Evolutionary conservation across 2,329 filamentous ascomycete genomes (phyloP).

Genomic region (Myotisia sp.): DNA sequence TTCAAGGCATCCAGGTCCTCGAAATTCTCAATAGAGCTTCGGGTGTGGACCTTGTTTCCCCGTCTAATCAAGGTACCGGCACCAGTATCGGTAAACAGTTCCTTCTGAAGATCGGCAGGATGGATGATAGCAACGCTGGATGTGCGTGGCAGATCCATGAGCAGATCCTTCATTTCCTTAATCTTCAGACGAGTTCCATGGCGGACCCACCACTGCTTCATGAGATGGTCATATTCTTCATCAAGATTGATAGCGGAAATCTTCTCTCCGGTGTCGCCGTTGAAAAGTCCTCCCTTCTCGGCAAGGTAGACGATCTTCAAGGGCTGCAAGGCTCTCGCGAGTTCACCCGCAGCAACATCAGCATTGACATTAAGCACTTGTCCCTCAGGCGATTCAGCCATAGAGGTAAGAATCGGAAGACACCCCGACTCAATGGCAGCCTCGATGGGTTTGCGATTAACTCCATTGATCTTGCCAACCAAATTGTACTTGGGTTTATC

Average conservation of each 20-base stretch:
- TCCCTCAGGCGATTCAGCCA: constrained; percentile 85
- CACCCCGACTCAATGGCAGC: constrained; percentile 81
- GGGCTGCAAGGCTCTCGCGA: constrained; percentile 76
- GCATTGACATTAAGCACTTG: constrained; percentile 96
- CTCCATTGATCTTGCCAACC: constrained; percentile 86
- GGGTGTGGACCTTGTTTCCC: constrained; percentile 74
- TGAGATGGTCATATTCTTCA: constrained; percentile 84
- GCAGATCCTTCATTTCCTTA: constrained; percentile 86
- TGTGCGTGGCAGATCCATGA: constrained; percentile 75
- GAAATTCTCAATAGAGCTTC: constrained; percentile 58
- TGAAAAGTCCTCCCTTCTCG: constrained; percentile 91
- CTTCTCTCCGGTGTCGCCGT: constrained; percentile 84
- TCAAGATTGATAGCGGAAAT: constrained; percentile 96
- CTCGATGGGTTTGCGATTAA: constrained; percentile 83
- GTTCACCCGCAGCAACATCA: constrained; percentile 85
- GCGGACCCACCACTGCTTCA: constrained; percentile 87
- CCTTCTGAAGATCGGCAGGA: constrained; percentile 87
- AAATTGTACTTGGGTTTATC: constrained; percentile 93
- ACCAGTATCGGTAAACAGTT: constrained; percentile 90
- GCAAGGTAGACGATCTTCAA: constrained; percentile 98
- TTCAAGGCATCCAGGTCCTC: constrained; percentile 64
- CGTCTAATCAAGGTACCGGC: constrained; percentile 85
- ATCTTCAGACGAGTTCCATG: constrained; percentile 95
- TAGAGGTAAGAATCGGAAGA: constrained; percentile 84
- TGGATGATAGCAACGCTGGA: constrained; percentile 97